Base-by-base conservation (phyloP, 2,329 filamentous ascomycete genomes). In the Venturia effusa region DNA sequence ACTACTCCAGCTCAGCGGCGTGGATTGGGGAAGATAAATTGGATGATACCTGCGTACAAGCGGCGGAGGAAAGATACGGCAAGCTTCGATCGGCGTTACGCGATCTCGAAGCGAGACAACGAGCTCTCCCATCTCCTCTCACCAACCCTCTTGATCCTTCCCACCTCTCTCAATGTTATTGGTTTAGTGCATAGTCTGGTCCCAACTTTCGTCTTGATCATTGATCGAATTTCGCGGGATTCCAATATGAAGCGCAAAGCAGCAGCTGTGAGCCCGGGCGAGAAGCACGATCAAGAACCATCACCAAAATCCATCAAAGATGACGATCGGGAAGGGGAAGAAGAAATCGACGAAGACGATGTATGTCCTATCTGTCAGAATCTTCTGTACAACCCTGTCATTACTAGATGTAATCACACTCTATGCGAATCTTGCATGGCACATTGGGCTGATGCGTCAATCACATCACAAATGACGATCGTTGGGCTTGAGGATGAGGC, bases 361-460 rank as follows among this genome's bases (percentile, higher is more conserved):
- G 66, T 76, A 22, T 80, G 78, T 63, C 77, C 77, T 4, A 75
- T 80, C 24, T 80, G 78, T 68, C 76, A 76, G 22, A 70, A 77
- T 1, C 73, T 80, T 19, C 71, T 80, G 13, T 73, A 72, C 67
- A 68, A 71, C 1, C 78, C 78, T 0, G 78, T 80, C 7, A 70
- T 68, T 3, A 80, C 78, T 10, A 66, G 68, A 54, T 80, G 78
- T 68, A 71, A 72, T 57, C 78, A 80, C 62, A 70, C 75, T 1
- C 70, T 80, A 22, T 80, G 78, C 69, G 69, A 72, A 55, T 73
- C 74, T 5, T 80, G 78, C 69, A 78, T 80, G 76, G 73, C 75
- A 1, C 74, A 76, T 41, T 80, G 78, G 78, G 76, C 77, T 1
- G 75, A 78, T 30, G 71, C 74, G 0, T 78, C 75, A 1, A 68